Evolutionary conservation across 768 basidiomycete species (phyloP), one percentile per base, ranked within the genome.

Genomic region (Austroboletus eburneus): DNA sequence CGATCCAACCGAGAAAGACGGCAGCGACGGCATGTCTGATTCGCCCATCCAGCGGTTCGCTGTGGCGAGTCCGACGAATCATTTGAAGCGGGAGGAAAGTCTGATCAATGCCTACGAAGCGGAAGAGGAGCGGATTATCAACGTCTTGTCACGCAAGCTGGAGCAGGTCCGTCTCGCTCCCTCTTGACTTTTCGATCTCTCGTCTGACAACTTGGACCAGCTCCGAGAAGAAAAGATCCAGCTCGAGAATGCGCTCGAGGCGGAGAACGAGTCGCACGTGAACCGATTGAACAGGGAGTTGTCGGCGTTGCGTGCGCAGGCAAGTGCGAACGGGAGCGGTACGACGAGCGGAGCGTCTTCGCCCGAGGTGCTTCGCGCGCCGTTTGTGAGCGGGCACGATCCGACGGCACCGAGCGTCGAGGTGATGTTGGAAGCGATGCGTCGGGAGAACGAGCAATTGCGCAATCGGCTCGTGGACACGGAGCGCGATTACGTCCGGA

Each of bases 41-140:
- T 66, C 85, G 23, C 81, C 85, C 34, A 68, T 83, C 41, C 77
- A 73, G 43, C 67, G 81, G 47, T 73, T 83, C 46, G 81, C 82
- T 10, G 69, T 72, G 3, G 71, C 76, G 27, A 80, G 74, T 58
- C 69, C 79, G 32, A 75, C 71, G 50, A 77, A 69, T 45, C 77
- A 61, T 9, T 25, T 66, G 17, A 65, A 76, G 52, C 66, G 72
- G 32, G 79, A 83, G 57, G 88, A 91, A 61, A 83, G 80, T 43
- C 73, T 91, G 60, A 91, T 91, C 60, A 90, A 91, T 65, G 85
- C 85, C 18, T 91, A 90, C 63, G 89, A 91, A 57, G 90, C 89
- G 10, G 89, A 92, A 66, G 88, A 92, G 67, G 90, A 92, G 63
- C 80, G 88, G 37, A 90, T 92, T 45, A 85, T 89, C 54, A 91